Conservation (phyloP, 495 filamentous ascomycete species). For the Pyrenula aspistea region DNA sequence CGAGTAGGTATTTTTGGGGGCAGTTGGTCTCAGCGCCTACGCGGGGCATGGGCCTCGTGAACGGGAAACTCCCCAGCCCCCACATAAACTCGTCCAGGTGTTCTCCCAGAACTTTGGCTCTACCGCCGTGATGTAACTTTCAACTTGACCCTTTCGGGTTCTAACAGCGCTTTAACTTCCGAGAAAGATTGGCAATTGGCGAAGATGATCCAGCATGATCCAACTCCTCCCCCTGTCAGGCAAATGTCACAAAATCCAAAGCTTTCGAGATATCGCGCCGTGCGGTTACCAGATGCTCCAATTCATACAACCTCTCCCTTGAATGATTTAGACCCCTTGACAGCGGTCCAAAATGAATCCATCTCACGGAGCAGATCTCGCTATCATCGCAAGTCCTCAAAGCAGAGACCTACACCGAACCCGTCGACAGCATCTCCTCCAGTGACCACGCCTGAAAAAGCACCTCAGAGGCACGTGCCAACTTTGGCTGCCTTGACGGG, state of each 20-base stretch:
- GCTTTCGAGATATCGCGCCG: conserved; percentile 26
- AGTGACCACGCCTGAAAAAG: conserved; percentile 10
- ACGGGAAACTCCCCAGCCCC: neutral
- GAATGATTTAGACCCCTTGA: neutral
- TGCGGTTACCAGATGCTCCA: conserved; percentile 16
- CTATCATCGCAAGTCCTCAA: conserved; percentile 30
- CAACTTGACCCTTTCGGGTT: neutral
- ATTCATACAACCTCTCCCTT: neutral
- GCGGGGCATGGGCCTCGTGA: neutral
- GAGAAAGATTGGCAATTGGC: too few relatives aligned
- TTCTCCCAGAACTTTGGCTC: neutral
- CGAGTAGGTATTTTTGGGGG: too few relatives aligned
- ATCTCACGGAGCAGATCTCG: conserved; percentile 47
- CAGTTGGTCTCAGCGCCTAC: too few relatives aligned
- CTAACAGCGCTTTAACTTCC: too few relatives aligned
- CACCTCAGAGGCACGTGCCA: conserved; percentile 5
- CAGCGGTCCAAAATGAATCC: conserved; percentile 13
- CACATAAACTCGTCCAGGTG: neutral
- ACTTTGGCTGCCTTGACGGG: conserved; percentile 3
- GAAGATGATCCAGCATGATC: too few relatives aligned
- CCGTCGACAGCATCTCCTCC: conserved; percentile 19
- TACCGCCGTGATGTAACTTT: neutral
- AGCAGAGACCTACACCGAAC: conserved; percentile 12
- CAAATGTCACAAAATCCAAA: conserved; percentile 7
- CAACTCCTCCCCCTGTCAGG: neutral